Base-by-base conservation (phyloP, 768 basidiomycete species). In the Suillus hirtellus region DNA sequence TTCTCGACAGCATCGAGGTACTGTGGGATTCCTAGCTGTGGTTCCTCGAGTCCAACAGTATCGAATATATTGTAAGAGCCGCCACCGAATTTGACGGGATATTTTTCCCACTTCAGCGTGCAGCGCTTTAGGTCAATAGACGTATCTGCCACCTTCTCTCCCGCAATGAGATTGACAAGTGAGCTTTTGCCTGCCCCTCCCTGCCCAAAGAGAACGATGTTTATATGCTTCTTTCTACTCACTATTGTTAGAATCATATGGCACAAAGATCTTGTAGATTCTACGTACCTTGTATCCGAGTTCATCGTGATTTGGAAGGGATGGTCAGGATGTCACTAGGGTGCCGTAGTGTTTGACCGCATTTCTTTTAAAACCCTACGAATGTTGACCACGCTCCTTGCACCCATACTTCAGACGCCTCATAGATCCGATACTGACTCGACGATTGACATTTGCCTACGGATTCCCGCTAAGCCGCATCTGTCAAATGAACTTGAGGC, bases 161-260 rank as follows among this genome's bases (percentile, higher is more conserved):
- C 71, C 11, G 73, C 73, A 60, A 76, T 73, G 24, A 75, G 71
- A 40, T 76, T 75, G 61, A 74, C 68, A 34, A 74, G 69, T 1
- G 71, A 69, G 50, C 73, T 73, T 59, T 76, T 75, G 7, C 73
- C 75, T n/a, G 73, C 64, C 21, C 81, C 78, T 1, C 76, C 71
- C 63, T 80, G 78, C 5, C 81, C 81, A 47, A 81, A 81, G 21
- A 82, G 62, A 3, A 82, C 67, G 46, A 81, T 68, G 42, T 81
- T 47, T 47, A 7, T 17, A 42, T 17, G 40, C 15, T n/a, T 82
- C 40, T 71, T 53, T 2, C 17, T 19, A 34, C 31, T 34, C 2
- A 53, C 34, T 10, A 34, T 34, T 12, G 31, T 53, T 53, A 0
- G 2, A 10, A 19, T 19, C 34, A 53, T 34, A 11, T 8, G 2